These are phyloP conservation scores for Auricularia auricula-judae DNA, from an alignment of 768 basidiomycete genomes.

Conservation along the genomic window DNA sequence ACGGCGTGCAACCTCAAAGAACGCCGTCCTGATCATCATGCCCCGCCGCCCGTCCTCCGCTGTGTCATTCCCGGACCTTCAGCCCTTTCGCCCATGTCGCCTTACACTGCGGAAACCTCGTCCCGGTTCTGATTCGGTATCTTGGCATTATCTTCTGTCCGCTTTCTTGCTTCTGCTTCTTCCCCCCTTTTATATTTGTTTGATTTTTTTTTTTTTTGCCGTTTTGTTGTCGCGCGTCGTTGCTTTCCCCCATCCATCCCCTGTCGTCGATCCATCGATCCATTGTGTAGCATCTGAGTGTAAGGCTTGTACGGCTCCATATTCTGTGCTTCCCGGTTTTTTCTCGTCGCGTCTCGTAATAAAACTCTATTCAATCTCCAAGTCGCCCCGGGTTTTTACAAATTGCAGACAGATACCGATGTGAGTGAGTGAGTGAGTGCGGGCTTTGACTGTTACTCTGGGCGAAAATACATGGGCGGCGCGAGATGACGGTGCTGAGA, in stretches of 20 bases:
- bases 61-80: neutral
- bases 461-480: too few relatives aligned
- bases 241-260: neutral
- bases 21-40: neutral
- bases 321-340: neutral
- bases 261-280: neutral
- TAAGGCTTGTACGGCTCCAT: slow-evolving; percentile 2
- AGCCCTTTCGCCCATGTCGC: neutral
- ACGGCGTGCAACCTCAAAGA: neutral
- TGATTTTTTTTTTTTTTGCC: neutral
- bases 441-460: too few relatives aligned
- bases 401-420: too few relatives aligned
- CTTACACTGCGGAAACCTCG: neutral
- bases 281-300: slow-evolving; percentile 1
- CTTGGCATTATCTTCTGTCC: neutral
- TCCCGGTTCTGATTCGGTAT: neutral
- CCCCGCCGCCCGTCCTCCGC: neutral
- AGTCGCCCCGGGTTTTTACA: neutral
- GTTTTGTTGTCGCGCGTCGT: neutral
- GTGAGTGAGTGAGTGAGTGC: too few relatives aligned
- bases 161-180: neutral
- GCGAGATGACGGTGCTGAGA: neutral
- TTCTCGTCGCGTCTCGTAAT: neutral
- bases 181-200: too few relatives aligned
- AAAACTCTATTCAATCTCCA: slow-evolving; percentile 1